A percentile compares a stretch with the other conserved stretches of the same genome.
phyloP scores from a whole-genome alignment of 768 basidiomycete species.

The Panellus pusillus region DNA sequence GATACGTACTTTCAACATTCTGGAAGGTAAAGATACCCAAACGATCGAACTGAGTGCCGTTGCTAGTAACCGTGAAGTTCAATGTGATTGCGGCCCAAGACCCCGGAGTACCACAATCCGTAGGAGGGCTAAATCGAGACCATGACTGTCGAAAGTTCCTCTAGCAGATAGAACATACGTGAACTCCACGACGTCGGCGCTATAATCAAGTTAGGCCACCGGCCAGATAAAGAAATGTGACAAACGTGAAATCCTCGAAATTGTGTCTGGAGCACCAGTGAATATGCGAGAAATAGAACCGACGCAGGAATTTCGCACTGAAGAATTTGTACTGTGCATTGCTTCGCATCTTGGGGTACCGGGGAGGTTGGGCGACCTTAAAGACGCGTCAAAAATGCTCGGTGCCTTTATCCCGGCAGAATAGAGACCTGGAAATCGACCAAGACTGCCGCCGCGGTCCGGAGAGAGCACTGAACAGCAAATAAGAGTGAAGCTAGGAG shows the following conservation, averaged over 20 bases:
- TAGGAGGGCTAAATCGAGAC: conserved; percentile 55
- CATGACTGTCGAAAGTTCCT: neutral
- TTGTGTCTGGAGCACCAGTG: conserved; percentile 49
- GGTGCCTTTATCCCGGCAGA: neutral
- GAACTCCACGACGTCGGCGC: conserved; percentile 64
- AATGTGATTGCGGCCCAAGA: conserved; percentile 76
- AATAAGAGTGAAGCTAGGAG: conserved; percentile 18
- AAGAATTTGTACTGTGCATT: conserved; percentile 65
- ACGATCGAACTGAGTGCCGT: conserved; percentile 76
- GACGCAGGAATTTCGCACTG: conserved; percentile 38
- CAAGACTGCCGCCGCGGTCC: conserved; percentile 43
- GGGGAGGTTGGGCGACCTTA: conserved; percentile 71
- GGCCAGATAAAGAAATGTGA: conserved; percentile 43
- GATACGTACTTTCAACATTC: conserved; percentile 67
- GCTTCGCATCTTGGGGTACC: conserved; percentile 56
- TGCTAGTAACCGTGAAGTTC: conserved; percentile 76
- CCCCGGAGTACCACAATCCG: conserved; percentile 66
- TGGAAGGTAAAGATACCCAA: conserved; percentile 74
- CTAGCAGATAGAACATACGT: conserved; percentile 39
- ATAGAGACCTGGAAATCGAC: conserved; percentile 66
- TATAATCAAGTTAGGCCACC: conserved; percentile 25
- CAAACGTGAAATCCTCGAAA: conserved; percentile 66
- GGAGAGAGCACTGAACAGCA: conserved; percentile 26
- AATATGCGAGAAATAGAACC: neutral
- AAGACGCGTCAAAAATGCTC: neutral